Conservation (phyloP, 2,329 filamentous ascomycete genomes). For the Trichoderma polysporum region DNA sequence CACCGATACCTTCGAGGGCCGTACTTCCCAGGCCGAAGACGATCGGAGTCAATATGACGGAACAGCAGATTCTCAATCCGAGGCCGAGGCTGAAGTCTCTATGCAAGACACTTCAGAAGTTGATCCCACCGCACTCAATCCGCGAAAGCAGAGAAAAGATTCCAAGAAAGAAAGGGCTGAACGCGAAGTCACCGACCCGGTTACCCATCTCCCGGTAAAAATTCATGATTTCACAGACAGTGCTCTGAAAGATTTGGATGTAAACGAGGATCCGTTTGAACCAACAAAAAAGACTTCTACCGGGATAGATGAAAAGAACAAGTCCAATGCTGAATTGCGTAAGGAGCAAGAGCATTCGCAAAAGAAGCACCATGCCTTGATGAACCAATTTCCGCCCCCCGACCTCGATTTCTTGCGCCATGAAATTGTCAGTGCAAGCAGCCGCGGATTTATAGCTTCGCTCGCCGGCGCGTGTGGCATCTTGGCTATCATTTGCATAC, state of each 20-base stretch:
- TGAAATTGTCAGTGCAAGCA: conserved; percentile 35
- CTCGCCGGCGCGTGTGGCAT: conserved; percentile 38
- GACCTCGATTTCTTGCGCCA: conserved; percentile 45
- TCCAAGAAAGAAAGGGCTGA: conserved; percentile 51
- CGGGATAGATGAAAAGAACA: conserved; percentile 39
- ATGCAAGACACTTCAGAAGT: conserved; percentile 39
- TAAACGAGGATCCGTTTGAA: conserved; percentile 37
- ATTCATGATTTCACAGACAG: conserved; percentile 68
- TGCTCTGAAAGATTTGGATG: conserved; percentile 47
- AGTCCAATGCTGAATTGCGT: conserved; percentile 40
- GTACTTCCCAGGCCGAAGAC: conserved; percentile 9
- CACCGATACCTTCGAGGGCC: conserved; percentile 23
- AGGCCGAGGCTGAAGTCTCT: conserved; percentile 19
- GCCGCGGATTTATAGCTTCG: conserved; percentile 37
- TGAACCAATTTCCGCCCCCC: conserved; percentile 48
- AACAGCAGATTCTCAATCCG: conserved; percentile 1
- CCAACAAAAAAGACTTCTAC: conserved; percentile 40
- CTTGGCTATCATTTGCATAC: conserved; percentile 29
- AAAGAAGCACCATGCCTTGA: conserved; percentile 42
- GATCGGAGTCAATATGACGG: background rate
- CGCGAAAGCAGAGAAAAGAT: conserved; percentile 48
- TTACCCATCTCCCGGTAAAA: conserved; percentile 67
- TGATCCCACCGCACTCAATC: conserved; percentile 39
- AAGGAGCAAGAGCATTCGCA: conserved; percentile 39
- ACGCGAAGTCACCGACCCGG: conserved; percentile 68